phyloP scores from a whole-genome alignment of 805 yeast genomes.

The Spencermartinsiella europaea region DNA sequence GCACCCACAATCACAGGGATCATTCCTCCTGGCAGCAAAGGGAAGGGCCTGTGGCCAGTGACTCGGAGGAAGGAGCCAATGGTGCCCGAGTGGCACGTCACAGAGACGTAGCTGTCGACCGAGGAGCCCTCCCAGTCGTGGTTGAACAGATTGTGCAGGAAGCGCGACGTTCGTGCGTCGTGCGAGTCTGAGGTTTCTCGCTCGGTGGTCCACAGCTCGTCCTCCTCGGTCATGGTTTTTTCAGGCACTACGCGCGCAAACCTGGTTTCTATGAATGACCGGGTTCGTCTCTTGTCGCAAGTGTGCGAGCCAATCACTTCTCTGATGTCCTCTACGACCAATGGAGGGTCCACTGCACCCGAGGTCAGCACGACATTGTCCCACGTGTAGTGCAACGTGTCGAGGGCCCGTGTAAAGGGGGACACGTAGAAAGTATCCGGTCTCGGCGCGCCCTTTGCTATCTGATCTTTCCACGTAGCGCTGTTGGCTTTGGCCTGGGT shows the following conservation, averaged over 20 bases:
- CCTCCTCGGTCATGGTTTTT: slow-evolving; percentile 43
- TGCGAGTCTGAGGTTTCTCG: slow-evolving; percentile 39
- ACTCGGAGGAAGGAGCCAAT: slow-evolving; percentile 46
- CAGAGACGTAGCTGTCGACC: slow-evolving; percentile 31
- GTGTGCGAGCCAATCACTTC: slow-evolving; percentile 48
- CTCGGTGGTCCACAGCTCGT: slow-evolving; percentile 38
- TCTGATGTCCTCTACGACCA: slow-evolving; percentile 42
- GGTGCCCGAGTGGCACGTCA: slow-evolving; percentile 50
- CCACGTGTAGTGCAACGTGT: slow-evolving; percentile 48
- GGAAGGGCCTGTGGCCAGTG: slow-evolving; percentile 43
- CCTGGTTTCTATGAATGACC: slow-evolving; percentile 36
- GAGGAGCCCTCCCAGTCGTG: slow-evolving; percentile 10
- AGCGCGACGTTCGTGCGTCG: slow-evolving; percentile 43
- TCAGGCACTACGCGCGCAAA: slow-evolving; percentile 43
- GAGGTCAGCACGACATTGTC: slow-evolving; percentile 28
- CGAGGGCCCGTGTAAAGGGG: slow-evolving; percentile 49
- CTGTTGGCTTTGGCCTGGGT: slow-evolving; percentile 43
- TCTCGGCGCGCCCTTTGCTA: slow-evolving; percentile 28
- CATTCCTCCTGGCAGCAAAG: slow-evolving; percentile 52
- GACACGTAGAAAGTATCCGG: slow-evolving; percentile 44
- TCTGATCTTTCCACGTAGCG: slow-evolving; percentile 37
- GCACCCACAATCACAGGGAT: slow-evolving; percentile 44
- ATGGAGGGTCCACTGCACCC: slow-evolving; percentile 28
- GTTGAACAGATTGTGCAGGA: slow-evolving; percentile 42
- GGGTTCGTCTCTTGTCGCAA: slow-evolving; percentile 43